A percentile compares a stretch with the other conserved stretches of the same genome.
These are phyloP conservation scores for Cladophialophora carrionii DNA, from an alignment of 2,329 filamentous ascomycete genomes.

Conservation along the genomic window DNA sequence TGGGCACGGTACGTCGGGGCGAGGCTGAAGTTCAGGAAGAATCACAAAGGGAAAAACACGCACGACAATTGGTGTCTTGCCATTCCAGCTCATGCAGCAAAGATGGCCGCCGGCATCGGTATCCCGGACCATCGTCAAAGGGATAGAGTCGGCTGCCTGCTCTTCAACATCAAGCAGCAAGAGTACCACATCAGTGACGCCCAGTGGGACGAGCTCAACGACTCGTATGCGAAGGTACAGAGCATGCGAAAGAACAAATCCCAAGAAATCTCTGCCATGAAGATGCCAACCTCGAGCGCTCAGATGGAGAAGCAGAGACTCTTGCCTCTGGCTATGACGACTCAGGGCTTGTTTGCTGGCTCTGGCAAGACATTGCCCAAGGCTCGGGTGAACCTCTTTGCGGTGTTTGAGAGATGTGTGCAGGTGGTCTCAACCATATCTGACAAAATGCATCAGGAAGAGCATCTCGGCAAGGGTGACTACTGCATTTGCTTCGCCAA, in stretches of 20 bases:
- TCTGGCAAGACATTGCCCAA: slow-evolving; percentile 24
- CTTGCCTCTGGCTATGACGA: not conserved
- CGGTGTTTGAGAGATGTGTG: slow-evolving; percentile 37
- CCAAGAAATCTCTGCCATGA: not conserved
- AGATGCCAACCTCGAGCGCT: slow-evolving; percentile 5
- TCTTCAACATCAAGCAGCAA: slow-evolving; percentile 39
- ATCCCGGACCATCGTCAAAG: slow-evolving; percentile 20
- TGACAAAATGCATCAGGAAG: slow-evolving; percentile 36
- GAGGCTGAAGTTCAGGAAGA: slow-evolving; percentile 39
- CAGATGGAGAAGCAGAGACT: slow-evolving; percentile 7
- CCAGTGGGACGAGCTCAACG: slow-evolving; percentile 19
- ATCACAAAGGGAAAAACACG: slow-evolving; percentile 37
- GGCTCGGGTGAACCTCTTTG: slow-evolving; percentile 39
- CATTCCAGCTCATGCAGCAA: slow-evolving; percentile 39
- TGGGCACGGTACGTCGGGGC: slow-evolving; percentile 40
- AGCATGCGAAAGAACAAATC: not conserved
- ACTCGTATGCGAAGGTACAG: not conserved
- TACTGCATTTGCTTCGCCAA: slow-evolving; percentile 40
- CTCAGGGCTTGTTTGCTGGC: slow-evolving; percentile 2
- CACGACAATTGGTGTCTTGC: slow-evolving; percentile 37
- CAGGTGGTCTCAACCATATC: slow-evolving; percentile 38
- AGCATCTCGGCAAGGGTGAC: slow-evolving; percentile 30
- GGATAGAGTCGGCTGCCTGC: slow-evolving; percentile 27
- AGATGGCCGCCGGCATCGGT: slow-evolving; percentile 39
- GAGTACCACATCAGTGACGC: slow-evolving; percentile 34